Conservation (phyloP, 495 filamentous ascomycete genomes). For the Trichocladium uniseriatum region DNA sequence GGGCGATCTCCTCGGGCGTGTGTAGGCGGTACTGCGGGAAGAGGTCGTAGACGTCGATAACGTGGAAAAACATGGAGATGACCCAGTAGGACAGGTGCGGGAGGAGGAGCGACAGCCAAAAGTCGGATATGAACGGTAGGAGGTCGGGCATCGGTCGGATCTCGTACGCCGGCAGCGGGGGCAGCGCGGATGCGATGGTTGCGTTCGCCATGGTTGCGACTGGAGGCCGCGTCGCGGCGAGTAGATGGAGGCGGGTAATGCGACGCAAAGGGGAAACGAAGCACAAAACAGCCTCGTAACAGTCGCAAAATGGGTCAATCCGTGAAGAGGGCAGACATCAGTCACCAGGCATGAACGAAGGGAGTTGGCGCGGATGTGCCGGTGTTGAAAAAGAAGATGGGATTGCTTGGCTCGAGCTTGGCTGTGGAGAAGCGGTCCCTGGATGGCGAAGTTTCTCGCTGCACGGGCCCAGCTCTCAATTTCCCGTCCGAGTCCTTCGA, state of each 20-base stretch:
- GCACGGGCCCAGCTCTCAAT: conserved; percentile 8
- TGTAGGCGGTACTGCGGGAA: conserved; percentile 85
- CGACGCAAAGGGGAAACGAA: background rate
- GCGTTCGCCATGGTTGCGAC: conserved; percentile 35
- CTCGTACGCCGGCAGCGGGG: conserved; percentile 69
- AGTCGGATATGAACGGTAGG: conserved; percentile 70
- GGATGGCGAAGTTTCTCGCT: background rate
- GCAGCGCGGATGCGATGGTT: conserved; percentile 44
- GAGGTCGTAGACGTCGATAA: conserved; percentile 69
- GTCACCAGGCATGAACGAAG: background rate
- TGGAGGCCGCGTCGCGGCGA: conserved; percentile 13
- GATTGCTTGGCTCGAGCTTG: background rate
- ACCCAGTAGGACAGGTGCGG: conserved; percentile 86
- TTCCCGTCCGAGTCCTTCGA: background rate
- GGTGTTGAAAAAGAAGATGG: background rate
- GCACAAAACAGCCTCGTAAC: background rate
- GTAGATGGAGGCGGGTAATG: background rate
- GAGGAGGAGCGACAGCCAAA: conserved; percentile 58
- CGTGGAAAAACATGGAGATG: conserved; percentile 77
- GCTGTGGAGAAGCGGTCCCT: conserved; percentile 7
- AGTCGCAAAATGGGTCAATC: background rate
- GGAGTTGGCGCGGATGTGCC: background rate
- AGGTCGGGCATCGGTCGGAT: conserved; percentile 58
- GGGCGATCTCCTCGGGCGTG: conserved; percentile 78
- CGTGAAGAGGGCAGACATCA: background rate